Evolutionary conservation across 1,284 basidiomycete genomes (phyloP), one percentile per base, ranked within the genome.

Genomic region (Fistulina hepatica): DNA sequence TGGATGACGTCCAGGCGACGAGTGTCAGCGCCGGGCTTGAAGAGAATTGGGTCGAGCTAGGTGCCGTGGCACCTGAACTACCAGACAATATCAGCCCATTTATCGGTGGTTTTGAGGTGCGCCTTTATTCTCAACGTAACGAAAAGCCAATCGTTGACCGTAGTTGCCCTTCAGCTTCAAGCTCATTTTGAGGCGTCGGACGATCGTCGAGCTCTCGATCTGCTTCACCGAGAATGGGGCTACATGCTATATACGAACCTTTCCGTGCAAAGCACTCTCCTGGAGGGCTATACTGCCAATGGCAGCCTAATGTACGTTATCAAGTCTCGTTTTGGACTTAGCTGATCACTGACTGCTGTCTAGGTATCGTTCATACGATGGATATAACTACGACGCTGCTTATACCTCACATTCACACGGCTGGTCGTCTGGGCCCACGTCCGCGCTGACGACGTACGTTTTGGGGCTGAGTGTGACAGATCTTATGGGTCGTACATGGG

Each of bases 71-170:
- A 3, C 68, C 67, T 0, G 67, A 71, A 45, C 49, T 69, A 6
- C 64, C 64, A 0, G 65, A 65, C 44, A 69, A 65, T 5, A 67
- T 71, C 25, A 61, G 59, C 40, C 68, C 68, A 2, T 71, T 69
- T 38, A 67, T 69, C 9, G 52, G 60, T 33, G 64, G 67, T 3
- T 67, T 69, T 40, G 68, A 71, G 61, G 67, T 66, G 31, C 7
- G 56, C 42, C 22, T 16, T 33, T 34, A 3, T 21, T 8, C 8
- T 30, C 16, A 9, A n/a, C 27, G 21, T 28, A 21, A 10, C 12
- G 20, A 25, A 36, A 3, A 27, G 8, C 26, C 8, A 13, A n/a
- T n/a, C n/a, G n/a, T n/a, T n/a, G n/a, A n/a, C n/a, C n/a, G n/a
- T n/a, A n/a, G 26, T 15, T 37, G 25, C 9, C 2, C 4, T 34